phyloP scores from a whole-genome alignment of 192 early-diverging fungal species.

The Coemansia sp. region DNA sequence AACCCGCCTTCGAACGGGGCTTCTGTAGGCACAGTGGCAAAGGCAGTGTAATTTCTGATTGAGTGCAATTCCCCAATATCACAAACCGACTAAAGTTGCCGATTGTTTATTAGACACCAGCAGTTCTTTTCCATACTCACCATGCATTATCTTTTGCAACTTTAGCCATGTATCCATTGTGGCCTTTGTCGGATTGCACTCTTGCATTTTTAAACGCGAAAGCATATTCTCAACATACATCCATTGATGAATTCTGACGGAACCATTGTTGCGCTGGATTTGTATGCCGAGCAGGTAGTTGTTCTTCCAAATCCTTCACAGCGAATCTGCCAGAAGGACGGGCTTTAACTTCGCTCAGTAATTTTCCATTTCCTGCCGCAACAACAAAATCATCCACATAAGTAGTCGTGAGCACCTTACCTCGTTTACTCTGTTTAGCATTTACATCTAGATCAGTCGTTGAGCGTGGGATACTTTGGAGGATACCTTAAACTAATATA shows the following conservation, averaged over 20 bases:
- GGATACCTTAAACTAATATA: too few species aligned
- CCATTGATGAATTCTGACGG: not conserved
- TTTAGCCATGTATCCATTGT: slow-evolving; percentile 5
- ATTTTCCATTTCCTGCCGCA: not conserved
- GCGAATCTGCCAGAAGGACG: not conserved
- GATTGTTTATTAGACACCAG: not conserved
- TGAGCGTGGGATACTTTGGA: not conserved
- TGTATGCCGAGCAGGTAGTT: slow-evolving; percentile 3
- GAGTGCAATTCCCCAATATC: too few species aligned
- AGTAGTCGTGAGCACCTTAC: slow-evolving; percentile 4
- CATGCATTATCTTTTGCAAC: not conserved
- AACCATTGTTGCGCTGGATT: not conserved
- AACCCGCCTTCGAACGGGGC: too few species aligned
- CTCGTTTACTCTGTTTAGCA: not conserved
- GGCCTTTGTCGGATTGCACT: not conserved
- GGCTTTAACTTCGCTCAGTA: not conserved
- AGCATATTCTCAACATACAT: not conserved
- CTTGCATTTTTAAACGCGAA: not conserved
- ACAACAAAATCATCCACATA: slow-evolving; percentile 17
- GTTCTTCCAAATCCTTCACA: slow-evolving; percentile 5
- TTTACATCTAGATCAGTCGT: not conserved
- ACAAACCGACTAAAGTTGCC: too few species aligned
- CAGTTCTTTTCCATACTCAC: not conserved
- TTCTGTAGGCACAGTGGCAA: too few species aligned
- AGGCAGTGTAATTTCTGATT: too few species aligned